A percentile compares a stretch with the other conserved stretches of the same genome.
Evolutionary conservation across 169 alveolate species (phyloP).

Genomic region (Theileria orientalis): DNA sequence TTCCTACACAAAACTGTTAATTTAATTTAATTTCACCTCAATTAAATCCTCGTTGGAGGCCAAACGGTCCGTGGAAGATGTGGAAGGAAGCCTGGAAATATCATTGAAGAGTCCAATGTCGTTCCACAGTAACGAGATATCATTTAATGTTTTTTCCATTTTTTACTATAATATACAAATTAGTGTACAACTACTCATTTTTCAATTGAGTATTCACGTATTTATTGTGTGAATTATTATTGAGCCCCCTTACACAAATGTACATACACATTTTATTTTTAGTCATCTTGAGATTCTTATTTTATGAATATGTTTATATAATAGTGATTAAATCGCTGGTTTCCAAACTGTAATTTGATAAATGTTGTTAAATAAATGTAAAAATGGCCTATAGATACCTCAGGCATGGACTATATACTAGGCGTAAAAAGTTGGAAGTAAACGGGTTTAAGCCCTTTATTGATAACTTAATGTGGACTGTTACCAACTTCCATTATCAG

Average conservation of each 20-base stretch:
- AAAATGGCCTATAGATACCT: slow-evolving; percentile 55
- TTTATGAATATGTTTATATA: background rate
- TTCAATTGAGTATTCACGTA: background rate
- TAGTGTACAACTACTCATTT: background rate
- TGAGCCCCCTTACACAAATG: background rate
- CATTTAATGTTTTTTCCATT: slow-evolving; percentile 58
- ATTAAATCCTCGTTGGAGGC: too few relatives aligned
- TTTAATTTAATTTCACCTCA: too few relatives aligned
- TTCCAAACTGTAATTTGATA: background rate
- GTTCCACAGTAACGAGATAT: slow-evolving; percentile 51
- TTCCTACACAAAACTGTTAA: too few relatives aligned
- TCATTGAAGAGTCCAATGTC: slow-evolving; percentile 51
- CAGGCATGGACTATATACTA: slow-evolving; percentile 54
- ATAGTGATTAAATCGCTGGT: too few relatives aligned
- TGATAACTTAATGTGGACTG: slow-evolving; percentile 61
- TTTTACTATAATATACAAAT: background rate
- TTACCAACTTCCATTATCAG: slow-evolving; percentile 60
- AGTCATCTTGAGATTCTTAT: background rate
- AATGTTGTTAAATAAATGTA: background rate
- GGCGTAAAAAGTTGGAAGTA: slow-evolving; percentile 23
- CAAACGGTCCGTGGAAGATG: too few relatives aligned
- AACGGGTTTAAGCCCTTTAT: slow-evolving; percentile 57
- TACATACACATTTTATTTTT: background rate
- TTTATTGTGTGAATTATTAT: slow-evolving; percentile 2
- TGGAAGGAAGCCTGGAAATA: too few relatives aligned